A percentile compares a stretch with the other conserved stretches of the same genome.
These are phyloP conservation scores for Papiliotrema flavescens DNA, from an alignment of 1,284 basidiomycete genomes.

Conservation along the genomic window DNA sequence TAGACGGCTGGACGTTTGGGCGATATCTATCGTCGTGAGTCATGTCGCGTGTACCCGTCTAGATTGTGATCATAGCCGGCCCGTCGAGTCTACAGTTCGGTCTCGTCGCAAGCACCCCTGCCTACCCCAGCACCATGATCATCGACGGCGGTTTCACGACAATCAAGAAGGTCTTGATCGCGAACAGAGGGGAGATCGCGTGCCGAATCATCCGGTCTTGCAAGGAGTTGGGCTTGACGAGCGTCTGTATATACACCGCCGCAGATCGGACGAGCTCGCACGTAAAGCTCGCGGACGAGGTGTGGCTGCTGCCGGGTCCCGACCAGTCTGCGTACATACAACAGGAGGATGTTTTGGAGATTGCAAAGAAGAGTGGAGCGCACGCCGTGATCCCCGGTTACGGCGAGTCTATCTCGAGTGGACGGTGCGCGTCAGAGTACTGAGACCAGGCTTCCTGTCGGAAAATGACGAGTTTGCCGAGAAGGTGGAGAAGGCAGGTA, in stretches of 20 bases:
- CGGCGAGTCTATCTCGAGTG: conserved; percentile 12
- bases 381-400: conserved; percentile 29
- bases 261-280: conserved; percentile 75
- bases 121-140: not conserved
- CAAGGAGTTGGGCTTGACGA: conserved; percentile 79
- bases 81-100: too few species aligned
- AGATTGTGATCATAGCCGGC: too few species aligned
- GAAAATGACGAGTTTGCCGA: conserved; percentile 62
- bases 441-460: conserved; percentile 56
- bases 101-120: not conserved
- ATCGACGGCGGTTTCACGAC: conserved; percentile 12
- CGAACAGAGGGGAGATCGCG: conserved; percentile 91
- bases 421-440: not conserved
- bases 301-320: conserved; percentile 21
- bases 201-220: conserved; percentile 88
- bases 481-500: conserved; percentile 53
- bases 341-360: conserved; percentile 21
- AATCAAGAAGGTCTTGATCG: conserved; percentile 69
- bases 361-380: conserved; percentile 22
- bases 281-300: conserved; percentile 53
- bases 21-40: too few species aligned
- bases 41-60: too few species aligned
- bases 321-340: conserved; percentile 29
- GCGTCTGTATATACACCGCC: conserved; percentile 85
- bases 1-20: too few species aligned